phyloP scores from a whole-genome alignment of 1,139 yeast species.

The Sugiyamaella novakii region DNA sequence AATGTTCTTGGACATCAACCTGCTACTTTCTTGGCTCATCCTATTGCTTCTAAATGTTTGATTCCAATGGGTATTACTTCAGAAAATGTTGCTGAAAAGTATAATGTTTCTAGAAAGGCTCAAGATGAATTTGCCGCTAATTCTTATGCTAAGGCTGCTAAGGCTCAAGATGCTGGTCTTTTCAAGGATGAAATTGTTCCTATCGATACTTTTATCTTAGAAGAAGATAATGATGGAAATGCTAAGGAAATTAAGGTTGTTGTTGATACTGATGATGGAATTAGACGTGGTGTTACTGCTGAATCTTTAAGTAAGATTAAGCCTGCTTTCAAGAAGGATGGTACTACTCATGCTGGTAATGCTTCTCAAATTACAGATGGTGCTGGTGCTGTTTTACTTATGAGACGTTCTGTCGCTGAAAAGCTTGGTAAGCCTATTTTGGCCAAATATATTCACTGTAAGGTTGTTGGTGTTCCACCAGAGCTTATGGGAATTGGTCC shows the following conservation, averaged over 20 bases:
- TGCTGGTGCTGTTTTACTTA: constrained; percentile 85
- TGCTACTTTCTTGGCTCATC: constrained; percentile 48
- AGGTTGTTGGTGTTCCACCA: constrained; percentile 90
- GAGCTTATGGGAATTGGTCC: constrained; percentile 98
- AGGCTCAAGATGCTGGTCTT: constrained; percentile 67
- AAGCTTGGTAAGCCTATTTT: constrained; percentile 63
- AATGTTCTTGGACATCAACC: constrained; percentile 67
- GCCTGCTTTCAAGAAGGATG: constrained; percentile 86
- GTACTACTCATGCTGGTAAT: constrained; percentile 92
- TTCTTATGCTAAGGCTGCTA: constrained; percentile 67
- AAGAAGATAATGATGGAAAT: constrained; percentile 44
- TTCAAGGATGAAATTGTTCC: constrained; percentile 89
- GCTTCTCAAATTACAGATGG: constrained; percentile 96
- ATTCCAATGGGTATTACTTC: constrained; percentile 93
- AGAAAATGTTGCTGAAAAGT: constrained; percentile 66
- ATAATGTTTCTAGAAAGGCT: constrained; percentile 45
- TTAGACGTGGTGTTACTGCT: constrained; percentile 83
- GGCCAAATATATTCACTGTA: constrained; percentile 76
- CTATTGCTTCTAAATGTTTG: constrained; percentile 62
- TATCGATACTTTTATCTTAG: constrained; percentile 48
- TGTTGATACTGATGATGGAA: constrained; percentile 85
- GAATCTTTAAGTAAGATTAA: constrained; percentile 69
- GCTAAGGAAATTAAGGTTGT: constrained; percentile 45
- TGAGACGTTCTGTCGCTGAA: constrained; percentile 87
- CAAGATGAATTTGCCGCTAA: constrained; percentile 48